Evolutionary conservation across 345 rosid genomes (phyloP).

Genomic region (Gossypium anomalum): DNA sequence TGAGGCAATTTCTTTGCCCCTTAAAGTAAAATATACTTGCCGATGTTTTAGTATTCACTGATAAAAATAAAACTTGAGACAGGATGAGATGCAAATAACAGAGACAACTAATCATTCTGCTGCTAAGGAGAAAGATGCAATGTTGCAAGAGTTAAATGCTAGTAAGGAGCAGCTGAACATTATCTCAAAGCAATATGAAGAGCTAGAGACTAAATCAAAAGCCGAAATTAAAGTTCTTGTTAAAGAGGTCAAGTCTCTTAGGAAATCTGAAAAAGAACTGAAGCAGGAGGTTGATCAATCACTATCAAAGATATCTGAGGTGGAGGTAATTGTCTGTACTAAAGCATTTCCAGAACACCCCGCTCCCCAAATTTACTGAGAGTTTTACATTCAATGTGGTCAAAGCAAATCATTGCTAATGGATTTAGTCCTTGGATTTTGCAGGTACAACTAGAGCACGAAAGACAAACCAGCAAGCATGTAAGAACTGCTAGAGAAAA

Average conservation of each 20-base stretch:
- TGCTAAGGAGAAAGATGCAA: slow-evolving; percentile 33
- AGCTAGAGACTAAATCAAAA: slow-evolving; percentile 83
- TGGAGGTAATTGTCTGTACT: slow-evolving; percentile 50
- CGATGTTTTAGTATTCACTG: neutral
- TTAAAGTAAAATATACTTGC: neutral
- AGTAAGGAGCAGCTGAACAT: slow-evolving; percentile 59
- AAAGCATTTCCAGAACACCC: neutral
- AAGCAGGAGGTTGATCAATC: slow-evolving; percentile 61
- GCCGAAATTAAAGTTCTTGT: slow-evolving; percentile 92
- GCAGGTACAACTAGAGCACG: slow-evolving; percentile 67
- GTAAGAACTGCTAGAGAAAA: slow-evolving; percentile 46
- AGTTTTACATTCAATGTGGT: neutral
- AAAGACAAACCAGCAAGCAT: slow-evolving; percentile 41
- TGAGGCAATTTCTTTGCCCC: neutral
- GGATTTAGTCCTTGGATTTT: slow-evolving; percentile 10
- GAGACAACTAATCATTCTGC: slow-evolving; percentile 34
- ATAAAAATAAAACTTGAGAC: slow-evolving; percentile 20
- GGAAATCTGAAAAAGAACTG: slow-evolving; percentile 62
- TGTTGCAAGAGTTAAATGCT: slow-evolving; percentile 60
- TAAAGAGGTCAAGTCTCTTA: slow-evolving; percentile 87
- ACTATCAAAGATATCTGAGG: slow-evolving; percentile 51
- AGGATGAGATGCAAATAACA: slow-evolving; percentile 51
- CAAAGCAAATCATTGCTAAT: neutral
- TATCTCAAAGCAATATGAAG: slow-evolving; percentile 64
- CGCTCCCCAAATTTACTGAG: no score